Percentiles rank a stretch among this genome's conserved stretches.
Conservation (phyloP, 345 rosid species). For the Brassica juncea region DNA sequence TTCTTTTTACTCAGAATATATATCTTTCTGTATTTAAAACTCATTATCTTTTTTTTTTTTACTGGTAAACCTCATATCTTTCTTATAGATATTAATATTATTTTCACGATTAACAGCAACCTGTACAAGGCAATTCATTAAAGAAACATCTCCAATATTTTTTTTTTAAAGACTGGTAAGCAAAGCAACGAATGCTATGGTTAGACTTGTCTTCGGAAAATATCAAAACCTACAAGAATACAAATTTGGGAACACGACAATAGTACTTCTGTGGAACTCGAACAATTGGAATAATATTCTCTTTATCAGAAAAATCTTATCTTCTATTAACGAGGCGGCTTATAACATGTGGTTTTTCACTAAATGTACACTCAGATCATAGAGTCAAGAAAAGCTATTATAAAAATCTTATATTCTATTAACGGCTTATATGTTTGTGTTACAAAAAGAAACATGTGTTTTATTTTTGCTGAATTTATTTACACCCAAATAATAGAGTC, state of each 20-base stretch:
- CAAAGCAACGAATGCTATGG: background rate
- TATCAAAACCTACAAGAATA: background rate
- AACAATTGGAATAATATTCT: background rate
- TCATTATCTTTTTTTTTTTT: background rate
- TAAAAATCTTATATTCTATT: too few relatives aligned
- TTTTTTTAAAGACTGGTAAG: background rate
- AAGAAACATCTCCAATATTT: background rate
- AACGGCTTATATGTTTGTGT: too few relatives aligned
- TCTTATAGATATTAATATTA: background rate
- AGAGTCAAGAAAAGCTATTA: background rate
- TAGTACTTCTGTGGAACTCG: conserved; percentile 18
- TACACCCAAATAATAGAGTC: background rate
- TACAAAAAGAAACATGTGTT: background rate
- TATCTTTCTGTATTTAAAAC: too few relatives aligned
- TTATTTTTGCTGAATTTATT: background rate
- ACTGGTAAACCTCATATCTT: background rate
- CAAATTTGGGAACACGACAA: conserved; percentile 22
- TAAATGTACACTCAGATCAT: conserved; percentile 23
- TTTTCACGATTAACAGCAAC: background rate
- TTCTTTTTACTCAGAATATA: background rate
- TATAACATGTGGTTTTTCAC: conserved; percentile 1
- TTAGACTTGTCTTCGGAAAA: background rate
- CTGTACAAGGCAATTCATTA: background rate
- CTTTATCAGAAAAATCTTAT: background rate
- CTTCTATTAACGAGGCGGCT: conserved; percentile 14